A percentile compares a stretch with the other conserved stretches of the same genome.
phyloP scores from a whole-genome alignment of 2,329 filamentous ascomycete species.

The Chrysoporthe deuterocubensis region DNA sequence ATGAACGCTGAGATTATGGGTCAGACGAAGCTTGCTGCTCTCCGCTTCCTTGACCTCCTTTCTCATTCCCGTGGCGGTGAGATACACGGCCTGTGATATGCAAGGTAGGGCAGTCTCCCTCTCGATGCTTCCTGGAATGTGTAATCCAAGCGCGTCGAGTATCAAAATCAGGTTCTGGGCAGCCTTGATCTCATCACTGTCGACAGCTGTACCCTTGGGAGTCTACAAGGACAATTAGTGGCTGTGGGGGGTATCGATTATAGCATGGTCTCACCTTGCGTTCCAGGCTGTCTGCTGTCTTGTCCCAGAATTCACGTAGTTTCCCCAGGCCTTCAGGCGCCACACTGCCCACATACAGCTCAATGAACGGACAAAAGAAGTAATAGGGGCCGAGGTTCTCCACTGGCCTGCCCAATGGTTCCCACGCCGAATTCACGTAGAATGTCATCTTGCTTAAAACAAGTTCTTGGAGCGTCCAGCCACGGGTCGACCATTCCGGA shows the following conservation, averaged over 20 bases:
- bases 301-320: background rate
- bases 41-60: background rate
- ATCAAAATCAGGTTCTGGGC: background rate
- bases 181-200: background rate
- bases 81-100: conserved; percentile 2
- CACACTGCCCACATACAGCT: conserved; percentile 1
- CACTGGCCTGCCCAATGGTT: background rate
- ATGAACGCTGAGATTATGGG: background rate
- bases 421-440: background rate
- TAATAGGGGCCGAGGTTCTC: background rate
- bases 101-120: background rate
- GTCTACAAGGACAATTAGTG: background rate
- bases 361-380: conserved; percentile 3
- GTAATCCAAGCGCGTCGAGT: background rate
- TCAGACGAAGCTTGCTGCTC: background rate
- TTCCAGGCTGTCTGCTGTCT: background rate
- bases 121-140: background rate
- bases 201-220: background rate
- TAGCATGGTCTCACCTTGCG: background rate
- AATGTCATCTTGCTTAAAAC: conserved; percentile 1
- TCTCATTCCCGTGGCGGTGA: background rate
- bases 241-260: background rate
- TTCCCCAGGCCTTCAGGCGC: background rate
- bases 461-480: background rate
- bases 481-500: background rate